Base-by-base conservation (phyloP, 2,329 filamentous ascomycete genomes). In the Alternaria sp. region DNA sequence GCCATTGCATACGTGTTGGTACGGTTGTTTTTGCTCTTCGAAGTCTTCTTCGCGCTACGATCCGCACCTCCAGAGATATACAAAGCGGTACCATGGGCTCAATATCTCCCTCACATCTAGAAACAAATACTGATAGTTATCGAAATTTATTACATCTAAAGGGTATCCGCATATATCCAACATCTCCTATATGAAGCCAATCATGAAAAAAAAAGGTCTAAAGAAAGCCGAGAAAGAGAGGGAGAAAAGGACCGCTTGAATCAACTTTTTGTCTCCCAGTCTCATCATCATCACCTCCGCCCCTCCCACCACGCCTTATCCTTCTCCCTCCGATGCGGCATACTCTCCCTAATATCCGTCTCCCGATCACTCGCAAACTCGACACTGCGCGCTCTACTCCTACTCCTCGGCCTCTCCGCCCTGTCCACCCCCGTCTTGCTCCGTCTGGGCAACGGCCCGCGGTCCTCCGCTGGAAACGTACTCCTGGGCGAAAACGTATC, bases 281-380 rank as follows among this genome's bases (percentile, higher is more conserved):
- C 38, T 12, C n/a, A 11, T 16, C 8, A 34, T 8, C 25, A 38
- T 43, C 41, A 58, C 52, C 64, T 38, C 53, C 67, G 57, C 28
- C 71, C 74, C 58, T 78, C 75, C 74, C 74, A 78, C 75, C 75
- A 78, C 54, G 75, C 70, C 62, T 65, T 70, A 55, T 74, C 73
- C 57, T 74, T 78, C 22, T 70, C 66, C 48, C 71, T 57, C 14
- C 74, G 58, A 71, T 78, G 75, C 59, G 75, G 75, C 75, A 78
- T 76, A 22, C 28, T 63, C 48, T 75, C 74, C 22, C 74, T 54
- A 43, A 77, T 67, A 49, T 75, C 72, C 54, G 70, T 76, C 62
- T 75, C 74, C 5, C 75, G 58, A 30, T 74, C 70, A 50, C 73
- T 61, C 9, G 59, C 71, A 61, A 68, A 72, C 36, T 71, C 70